Conservation (phyloP, 1,284 basidiomycete genomes). For the Cryptococcus depauperatus region DNA sequence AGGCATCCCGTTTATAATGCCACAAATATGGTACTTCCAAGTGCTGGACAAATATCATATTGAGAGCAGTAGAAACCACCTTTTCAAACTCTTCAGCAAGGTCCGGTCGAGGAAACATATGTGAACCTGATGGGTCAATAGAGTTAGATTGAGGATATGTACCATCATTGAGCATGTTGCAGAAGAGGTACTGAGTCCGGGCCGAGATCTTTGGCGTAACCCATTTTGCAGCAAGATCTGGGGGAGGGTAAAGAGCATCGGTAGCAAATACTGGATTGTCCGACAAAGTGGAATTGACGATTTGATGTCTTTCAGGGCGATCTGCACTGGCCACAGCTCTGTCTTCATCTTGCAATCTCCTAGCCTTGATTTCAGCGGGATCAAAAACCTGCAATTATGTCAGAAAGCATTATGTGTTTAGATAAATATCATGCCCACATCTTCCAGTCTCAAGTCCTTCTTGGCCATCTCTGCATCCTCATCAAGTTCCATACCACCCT, state of each 20-base stretch:
- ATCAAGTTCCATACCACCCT: constrained; percentile 60
- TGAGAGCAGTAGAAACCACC: constrained; percentile 71
- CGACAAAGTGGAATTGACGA: constrained; percentile 77
- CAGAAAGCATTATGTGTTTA: background rate
- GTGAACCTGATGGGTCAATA: constrained; percentile 48
- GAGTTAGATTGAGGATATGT: constrained; percentile 34
- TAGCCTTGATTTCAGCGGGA: constrained; percentile 87
- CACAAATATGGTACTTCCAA: constrained; percentile 92
- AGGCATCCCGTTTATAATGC: constrained; percentile 74
- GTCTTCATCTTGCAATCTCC: constrained; percentile 89
- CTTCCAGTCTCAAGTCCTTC: constrained; percentile 74
- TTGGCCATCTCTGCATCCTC: constrained; percentile 55
- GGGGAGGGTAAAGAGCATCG: constrained; percentile 46
- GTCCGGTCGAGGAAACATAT: constrained; percentile 43
- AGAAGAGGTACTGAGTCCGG: constrained; percentile 56
- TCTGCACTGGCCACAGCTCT: constrained; percentile 84
- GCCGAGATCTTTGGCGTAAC: constrained; percentile 74
- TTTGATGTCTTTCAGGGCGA: constrained; percentile 93
- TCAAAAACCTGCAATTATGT: constrained; percentile 72
- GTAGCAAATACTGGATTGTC: constrained; percentile 57
- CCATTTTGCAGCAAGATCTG: constrained; percentile 79
- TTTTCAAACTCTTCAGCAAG: constrained; percentile 64
- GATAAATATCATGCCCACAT: constrained; percentile 54
- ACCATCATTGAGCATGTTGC: constrained; percentile 24
- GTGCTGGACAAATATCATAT: constrained; percentile 76